Evolutionary conservation across 2,329 filamentous ascomycete genomes (phyloP).

Genomic region (Aspergillus persii): DNA sequence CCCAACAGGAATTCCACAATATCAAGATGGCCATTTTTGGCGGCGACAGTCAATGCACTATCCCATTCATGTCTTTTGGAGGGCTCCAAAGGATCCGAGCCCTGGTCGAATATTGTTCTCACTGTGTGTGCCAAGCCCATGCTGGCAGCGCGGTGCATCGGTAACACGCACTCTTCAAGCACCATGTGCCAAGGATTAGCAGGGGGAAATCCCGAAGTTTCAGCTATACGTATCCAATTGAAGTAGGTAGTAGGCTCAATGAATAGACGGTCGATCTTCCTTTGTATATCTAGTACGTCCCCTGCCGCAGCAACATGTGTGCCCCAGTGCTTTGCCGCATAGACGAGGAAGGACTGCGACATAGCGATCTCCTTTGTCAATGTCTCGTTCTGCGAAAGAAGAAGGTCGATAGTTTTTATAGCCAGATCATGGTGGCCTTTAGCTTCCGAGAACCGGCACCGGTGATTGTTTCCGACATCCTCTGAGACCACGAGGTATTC

Average conservation of each 20-base stretch:
- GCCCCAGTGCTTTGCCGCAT: background rate
- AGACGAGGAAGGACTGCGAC: background rate
- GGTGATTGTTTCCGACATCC: background rate
- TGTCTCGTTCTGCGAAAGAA: background rate
- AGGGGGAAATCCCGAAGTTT: too few relatives aligned
- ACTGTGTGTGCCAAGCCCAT: too few relatives aligned
- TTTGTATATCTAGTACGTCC: background rate
- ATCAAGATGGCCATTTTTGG: too few relatives aligned
- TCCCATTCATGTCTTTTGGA: too few relatives aligned
- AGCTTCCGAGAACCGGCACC: background rate
- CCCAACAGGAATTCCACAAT: too few relatives aligned
- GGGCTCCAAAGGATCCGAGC: too few relatives aligned
- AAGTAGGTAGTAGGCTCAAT: background rate
- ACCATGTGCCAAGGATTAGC: too few relatives aligned
- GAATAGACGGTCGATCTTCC: background rate
- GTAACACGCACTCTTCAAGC: too few relatives aligned
- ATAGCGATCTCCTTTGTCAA: background rate
- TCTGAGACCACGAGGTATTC: background rate
- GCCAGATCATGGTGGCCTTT: background rate
- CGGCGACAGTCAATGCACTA: too few relatives aligned
- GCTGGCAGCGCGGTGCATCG: too few relatives aligned
- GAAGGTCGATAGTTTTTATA: background rate
- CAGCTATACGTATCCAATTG: background rate
- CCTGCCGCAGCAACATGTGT: background rate
- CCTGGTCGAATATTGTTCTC: too few relatives aligned